Evolutionary conservation across 2,329 filamentous ascomycete genomes (phyloP).

Genomic region (Pseudophaeomoniella oleicola): DNA sequence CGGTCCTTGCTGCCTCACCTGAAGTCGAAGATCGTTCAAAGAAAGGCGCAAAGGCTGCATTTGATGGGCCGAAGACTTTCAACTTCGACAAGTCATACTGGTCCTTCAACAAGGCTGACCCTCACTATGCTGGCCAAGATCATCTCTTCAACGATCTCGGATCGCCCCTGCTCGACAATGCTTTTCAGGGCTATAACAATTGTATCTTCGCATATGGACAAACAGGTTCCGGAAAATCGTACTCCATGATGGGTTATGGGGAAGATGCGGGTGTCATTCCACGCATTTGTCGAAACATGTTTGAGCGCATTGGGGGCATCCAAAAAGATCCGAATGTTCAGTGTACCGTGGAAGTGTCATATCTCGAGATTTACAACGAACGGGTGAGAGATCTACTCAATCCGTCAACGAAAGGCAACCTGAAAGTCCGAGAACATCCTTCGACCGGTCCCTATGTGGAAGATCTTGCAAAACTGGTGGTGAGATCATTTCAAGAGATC

Average conservation of each 20-base stretch:
- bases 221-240: conserved; percentile 95
- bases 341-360: conserved; percentile 94
- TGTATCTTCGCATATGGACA: conserved; percentile 99
- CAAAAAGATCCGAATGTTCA: conserved; percentile 61
- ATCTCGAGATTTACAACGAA: conserved; percentile 98
- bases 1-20: conserved; percentile 62
- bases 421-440: conserved; percentile 95
- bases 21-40: conserved; percentile 38
- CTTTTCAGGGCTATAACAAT: conserved; percentile 97
- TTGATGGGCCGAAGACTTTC: conserved; percentile 65
- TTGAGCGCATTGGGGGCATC: conserved; percentile 62
- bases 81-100: conserved; percentile 97
- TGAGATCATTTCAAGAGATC: conserved; percentile 86
- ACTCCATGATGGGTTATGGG: conserved; percentile 99
- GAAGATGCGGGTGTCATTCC: conserved; percentile 92
- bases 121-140: conserved; percentile 79
- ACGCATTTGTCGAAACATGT: conserved; percentile 96
- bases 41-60: conserved; percentile 46
- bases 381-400: conserved; percentile 90
- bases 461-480: conserved; percentile 87
- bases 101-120: conserved; percentile 77
- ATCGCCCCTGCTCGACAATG: conserved; percentile 85
- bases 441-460: conserved; percentile 97
- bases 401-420: conserved; percentile 84
- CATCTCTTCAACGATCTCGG: conserved; percentile 81